Evolutionary conservation across 2,329 filamentous ascomycete genomes (phyloP), one percentile per base, ranked within the genome.

Genomic region (Alternaria sp.): DNA sequence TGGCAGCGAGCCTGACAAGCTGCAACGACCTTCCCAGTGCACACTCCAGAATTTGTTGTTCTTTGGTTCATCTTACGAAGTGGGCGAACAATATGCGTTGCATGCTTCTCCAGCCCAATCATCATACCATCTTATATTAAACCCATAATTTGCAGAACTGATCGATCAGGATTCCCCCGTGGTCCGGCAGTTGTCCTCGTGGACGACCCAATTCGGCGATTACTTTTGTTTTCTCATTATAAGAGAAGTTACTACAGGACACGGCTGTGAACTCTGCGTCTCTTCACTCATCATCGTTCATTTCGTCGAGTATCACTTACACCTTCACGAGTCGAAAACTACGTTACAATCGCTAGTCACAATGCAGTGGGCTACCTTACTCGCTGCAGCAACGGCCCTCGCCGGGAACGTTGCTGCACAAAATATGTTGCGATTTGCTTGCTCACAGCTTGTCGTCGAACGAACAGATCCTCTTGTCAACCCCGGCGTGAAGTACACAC

Each of bases 391-490:
- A 34, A 68, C 69, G 57, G 67, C 69, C 12, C 63, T 76, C 20
- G 59, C 65, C 44, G 63, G 69, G 43, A 67, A 73, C 62, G 70
- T 58, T 30, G 65, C 67, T 45, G 72, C 73, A 46, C 69, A 72
- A 50, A 71, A 67, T 28, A 77, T 77, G 74, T 64, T 77, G 60
- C 72, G 73, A 48, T 77, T 76, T 40, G 72, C 74, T 22, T 77
- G 74, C 68, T 77, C 74, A 34, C 74, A 76, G 62, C 66, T 77
- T 12, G 74, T 77, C 44, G 73, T 76, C 57, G 74, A 77, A 59
- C 69, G 74, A 52, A 73, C 70, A 20, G 74, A 76, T 63, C 74
- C 74, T 41, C 66, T 75, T 32, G 73, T 76, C 62, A 76, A 77
- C 58, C 74, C 73, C 3, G 73, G 74, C 32, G 72, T 74, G 64